phyloP scores from a whole-genome alignment of 176 grass and related monocot species.

The Olyra latifolia region DNA sequence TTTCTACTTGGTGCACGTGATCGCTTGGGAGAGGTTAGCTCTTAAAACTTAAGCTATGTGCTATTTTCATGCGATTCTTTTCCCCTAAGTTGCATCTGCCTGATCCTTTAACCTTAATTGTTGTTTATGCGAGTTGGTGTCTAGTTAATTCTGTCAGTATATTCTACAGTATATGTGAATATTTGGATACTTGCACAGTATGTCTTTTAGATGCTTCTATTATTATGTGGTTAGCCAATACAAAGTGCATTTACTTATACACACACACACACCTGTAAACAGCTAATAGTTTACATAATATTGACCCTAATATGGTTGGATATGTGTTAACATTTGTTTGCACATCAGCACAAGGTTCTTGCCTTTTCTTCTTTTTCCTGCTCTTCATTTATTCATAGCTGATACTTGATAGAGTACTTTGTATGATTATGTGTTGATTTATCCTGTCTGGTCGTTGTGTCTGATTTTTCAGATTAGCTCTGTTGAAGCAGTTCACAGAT shows the following conservation, averaged over 20 bases:
- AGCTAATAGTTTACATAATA: background rate
- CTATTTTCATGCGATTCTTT: constrained; percentile 2
- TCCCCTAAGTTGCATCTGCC: background rate
- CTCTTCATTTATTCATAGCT: constrained; percentile 12
- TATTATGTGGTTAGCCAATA: constrained; percentile 2
- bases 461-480: constrained; percentile 71
- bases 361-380: constrained; percentile 12
- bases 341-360: background rate
- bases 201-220: background rate
- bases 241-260: background rate
- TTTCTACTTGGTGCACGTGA: constrained; percentile 86
- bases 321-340: constrained; percentile 22
- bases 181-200: background rate
- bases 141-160: background rate
- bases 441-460: constrained; percentile 3
- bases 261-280: background rate
- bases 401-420: background rate
- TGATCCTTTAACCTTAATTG: background rate
- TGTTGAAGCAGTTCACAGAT: constrained; percentile 77
- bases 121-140: background rate
- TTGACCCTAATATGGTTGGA: background rate
- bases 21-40: constrained; percentile 84
- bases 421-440: constrained; percentile 26
- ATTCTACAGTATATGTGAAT: background rate
- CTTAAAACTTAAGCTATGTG: constrained; percentile 13